These are phyloP conservation scores for Lichtheimia corymbifera DNA, from an alignment of 371 early-diverging fungal genomes.

Conservation along the genomic window DNA sequence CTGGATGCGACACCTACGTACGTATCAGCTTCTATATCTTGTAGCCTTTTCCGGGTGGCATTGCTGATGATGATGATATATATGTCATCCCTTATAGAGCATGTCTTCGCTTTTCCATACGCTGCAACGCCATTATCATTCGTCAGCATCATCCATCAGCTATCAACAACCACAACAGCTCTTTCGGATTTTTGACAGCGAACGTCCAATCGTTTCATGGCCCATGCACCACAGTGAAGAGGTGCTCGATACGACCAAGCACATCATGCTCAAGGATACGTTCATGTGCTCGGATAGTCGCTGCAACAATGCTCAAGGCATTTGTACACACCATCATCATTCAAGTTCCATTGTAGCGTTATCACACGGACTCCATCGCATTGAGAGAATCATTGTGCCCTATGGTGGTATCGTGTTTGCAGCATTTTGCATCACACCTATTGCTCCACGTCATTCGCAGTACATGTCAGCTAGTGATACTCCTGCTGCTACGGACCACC, in stretches of 20 bases:
- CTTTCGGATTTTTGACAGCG: constrained; percentile 12
- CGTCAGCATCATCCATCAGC: neutral
- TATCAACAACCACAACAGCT: neutral
- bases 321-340: constrained; percentile 31
- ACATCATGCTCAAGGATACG: neutral
- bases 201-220: constrained; percentile 12
- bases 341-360: constrained; percentile 22
- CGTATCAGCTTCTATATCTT: neutral
- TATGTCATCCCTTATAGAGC: neutral
- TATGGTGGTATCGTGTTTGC: constrained; percentile 36
- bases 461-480: neutral
- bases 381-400: constrained; percentile 36
- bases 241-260: neutral
- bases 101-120: neutral
- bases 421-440: constrained; percentile 23
- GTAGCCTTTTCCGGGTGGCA: neutral
- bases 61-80: neutral
- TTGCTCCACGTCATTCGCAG: neutral
- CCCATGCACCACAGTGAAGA: constrained; percentile 3
- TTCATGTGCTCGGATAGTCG: neutral
- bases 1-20: neutral
- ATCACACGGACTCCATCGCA: constrained; percentile 18
- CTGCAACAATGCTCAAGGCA: constrained; percentile 6
- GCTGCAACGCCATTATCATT: neutral
- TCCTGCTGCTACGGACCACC: too few species aligned